Evolutionary conservation across 83 land plant species (phyloP).

Genomic region (Isoetes engelmannii): DNA sequence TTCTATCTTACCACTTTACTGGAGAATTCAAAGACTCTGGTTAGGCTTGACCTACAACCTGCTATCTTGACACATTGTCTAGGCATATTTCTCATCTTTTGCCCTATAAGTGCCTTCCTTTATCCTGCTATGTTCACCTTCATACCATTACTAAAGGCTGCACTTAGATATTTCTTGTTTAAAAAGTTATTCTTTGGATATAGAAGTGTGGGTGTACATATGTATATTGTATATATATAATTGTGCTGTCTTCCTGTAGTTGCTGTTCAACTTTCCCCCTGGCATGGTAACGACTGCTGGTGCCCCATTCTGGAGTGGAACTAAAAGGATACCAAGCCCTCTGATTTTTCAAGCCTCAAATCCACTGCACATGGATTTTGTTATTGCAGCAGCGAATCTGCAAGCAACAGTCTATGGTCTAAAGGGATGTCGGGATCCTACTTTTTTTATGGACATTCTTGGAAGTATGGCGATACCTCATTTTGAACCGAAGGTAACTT

Average conservation of each 20-base stretch:
- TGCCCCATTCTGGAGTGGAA: slow-evolving; percentile 55
- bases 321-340: slow-evolving; percentile 41
- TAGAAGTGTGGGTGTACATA: no score
- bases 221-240: no score
- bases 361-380: slow-evolving; percentile 39
- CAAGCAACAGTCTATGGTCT: slow-evolving; percentile 56
- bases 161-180: no score
- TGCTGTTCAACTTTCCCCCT: slow-evolving; percentile 42
- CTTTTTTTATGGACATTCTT: slow-evolving; percentile 34
- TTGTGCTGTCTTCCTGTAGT: slow-evolving; percentile 17
- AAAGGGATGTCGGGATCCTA: slow-evolving; percentile 44
- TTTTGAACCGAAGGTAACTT: slow-evolving; percentile 45
- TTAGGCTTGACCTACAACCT: no score
- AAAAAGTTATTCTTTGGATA: no score
- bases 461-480: slow-evolving; percentile 32
- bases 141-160: no score
- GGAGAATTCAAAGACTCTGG: no score
- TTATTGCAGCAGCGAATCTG: slow-evolving; percentile 49
- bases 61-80: no score
- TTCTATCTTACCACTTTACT: no score
- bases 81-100: no score
- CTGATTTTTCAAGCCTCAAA: slow-evolving; percentile 31
- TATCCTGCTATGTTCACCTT: no score
- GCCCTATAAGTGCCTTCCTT: no score
- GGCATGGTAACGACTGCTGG: slow-evolving; percentile 50